These are phyloP conservation scores for Pisolithus sp. DNA, from an alignment of 768 basidiomycete genomes.

Conservation along the genomic window DNA sequence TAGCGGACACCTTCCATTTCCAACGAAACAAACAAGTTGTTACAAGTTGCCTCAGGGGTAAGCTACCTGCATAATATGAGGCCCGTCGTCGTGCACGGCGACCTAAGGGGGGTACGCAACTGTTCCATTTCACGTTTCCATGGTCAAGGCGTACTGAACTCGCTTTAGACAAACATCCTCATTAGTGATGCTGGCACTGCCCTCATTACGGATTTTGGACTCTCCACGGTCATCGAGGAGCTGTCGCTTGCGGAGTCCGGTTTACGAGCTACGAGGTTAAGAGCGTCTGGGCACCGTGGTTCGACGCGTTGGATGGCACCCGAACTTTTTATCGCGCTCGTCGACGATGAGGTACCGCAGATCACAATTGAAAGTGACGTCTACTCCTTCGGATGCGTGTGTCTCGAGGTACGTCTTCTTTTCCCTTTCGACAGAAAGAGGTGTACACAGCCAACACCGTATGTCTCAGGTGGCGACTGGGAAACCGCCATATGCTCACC, in stretches of 20 bases:
- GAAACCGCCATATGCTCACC: slow-evolving; percentile 44
- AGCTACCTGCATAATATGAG: slow-evolving; percentile 50
- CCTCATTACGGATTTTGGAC: slow-evolving; percentile 57
- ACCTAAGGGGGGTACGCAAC: slow-evolving; percentile 50
- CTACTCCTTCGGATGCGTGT: slow-evolving; percentile 55
- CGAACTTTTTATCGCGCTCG: slow-evolving; percentile 45
- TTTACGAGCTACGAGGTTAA: slow-evolving; percentile 18
- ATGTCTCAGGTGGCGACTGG: slow-evolving; percentile 43
- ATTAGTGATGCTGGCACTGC: slow-evolving; percentile 45
- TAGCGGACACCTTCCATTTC: neutral
- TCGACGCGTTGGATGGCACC: slow-evolving; percentile 43
- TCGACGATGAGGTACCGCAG: slow-evolving; percentile 41
- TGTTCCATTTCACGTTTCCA: neutral
- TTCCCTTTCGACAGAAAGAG: neutral
- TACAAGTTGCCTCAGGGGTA: slow-evolving; percentile 52
- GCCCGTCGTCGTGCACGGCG: slow-evolving; percentile 53
- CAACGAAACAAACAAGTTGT: slow-evolving; percentile 29
- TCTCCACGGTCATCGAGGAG: slow-evolving; percentile 53
- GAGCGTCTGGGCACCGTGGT: slow-evolving; percentile 28
- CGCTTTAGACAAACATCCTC: slow-evolving; percentile 47
- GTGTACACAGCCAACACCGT: neutral
- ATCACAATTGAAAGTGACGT: slow-evolving; percentile 51
- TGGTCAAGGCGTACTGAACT: neutral
- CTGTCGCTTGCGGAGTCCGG: slow-evolving; percentile 29
- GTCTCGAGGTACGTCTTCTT: slow-evolving; percentile 44